These are phyloP conservation scores for Discostella stelligera DNA, from an alignment of 352 stramenopile species.

Conservation along the genomic window DNA sequence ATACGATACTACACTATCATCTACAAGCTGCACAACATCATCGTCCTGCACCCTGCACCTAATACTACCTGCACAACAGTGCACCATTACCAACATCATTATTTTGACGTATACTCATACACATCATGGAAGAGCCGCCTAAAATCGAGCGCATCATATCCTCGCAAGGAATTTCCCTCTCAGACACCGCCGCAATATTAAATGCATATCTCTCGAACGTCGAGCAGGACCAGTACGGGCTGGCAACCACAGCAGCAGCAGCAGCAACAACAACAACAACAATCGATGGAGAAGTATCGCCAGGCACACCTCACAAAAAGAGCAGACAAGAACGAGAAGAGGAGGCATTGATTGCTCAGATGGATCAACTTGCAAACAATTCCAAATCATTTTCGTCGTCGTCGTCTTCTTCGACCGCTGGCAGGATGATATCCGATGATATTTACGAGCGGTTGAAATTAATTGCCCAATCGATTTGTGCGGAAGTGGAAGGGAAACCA, in stretches of 20 bases:
- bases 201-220: conserved; percentile 31
- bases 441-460: conserved; percentile 43
- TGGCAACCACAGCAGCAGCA: background rate
- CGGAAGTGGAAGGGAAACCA: conserved; percentile 22
- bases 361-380: conserved; percentile 21
- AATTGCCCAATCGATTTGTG: conserved; percentile 37
- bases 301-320: conserved; percentile 4
- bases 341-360: conserved; percentile 36
- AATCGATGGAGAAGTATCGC: background rate
- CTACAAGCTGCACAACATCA: too few species aligned
- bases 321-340: conserved; percentile 34
- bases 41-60: too few species aligned
- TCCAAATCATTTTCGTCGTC: conserved; percentile 1
- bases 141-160: conserved; percentile 44
- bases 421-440: conserved; percentile 38
- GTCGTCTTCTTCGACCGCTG: too few species aligned
- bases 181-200: conserved; percentile 34
- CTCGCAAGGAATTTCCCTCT: conserved; percentile 43
- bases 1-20: too few species aligned
- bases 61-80: too few species aligned
- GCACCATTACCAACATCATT: background rate
- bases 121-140: conserved; percentile 51
- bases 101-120: background rate
- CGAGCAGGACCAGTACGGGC: conserved; percentile 20
- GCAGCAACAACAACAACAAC: background rate